Evolutionary conservation across 257 asterid genomes (phyloP).

Genomic region (Knoxia roxburghii): DNA sequence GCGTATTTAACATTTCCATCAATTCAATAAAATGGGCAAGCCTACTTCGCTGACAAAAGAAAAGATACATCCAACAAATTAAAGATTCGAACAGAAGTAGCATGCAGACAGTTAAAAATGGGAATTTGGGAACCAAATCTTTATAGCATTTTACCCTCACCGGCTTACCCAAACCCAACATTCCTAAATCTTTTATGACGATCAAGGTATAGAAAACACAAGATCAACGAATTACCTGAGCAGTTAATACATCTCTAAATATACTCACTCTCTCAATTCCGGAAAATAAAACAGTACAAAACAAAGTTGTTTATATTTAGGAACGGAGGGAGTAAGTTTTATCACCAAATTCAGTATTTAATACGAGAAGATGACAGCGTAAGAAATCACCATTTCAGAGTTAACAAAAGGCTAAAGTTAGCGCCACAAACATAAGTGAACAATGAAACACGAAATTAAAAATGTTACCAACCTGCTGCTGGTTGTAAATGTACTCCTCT

Average conservation of each 20-base stretch:
- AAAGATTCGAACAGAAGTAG: too few species aligned
- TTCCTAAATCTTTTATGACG: not conserved
- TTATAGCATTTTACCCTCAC: too few species aligned
- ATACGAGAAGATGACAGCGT: constrained; percentile 5
- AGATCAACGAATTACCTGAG: not conserved
- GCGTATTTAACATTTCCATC: constrained; percentile 89
- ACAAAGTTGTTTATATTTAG: too few species aligned
- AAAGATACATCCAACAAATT: too few species aligned
- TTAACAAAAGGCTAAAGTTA: not conserved
- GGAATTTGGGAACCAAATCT: too few species aligned
- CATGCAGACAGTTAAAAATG: too few species aligned
- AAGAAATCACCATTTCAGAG: not conserved
- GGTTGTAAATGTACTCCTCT: constrained; percentile 90
- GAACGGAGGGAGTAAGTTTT: not conserved
- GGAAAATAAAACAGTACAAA: too few species aligned
- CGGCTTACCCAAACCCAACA: too few species aligned
- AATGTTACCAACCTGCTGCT: constrained; percentile 65
- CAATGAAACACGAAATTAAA: not conserved
- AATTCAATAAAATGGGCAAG: constrained; percentile 81
- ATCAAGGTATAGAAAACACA: not conserved
- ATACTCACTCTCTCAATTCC: too few species aligned
- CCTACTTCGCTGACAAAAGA: constrained; percentile 55
- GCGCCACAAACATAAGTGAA: not conserved
- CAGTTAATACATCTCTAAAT: too few species aligned
- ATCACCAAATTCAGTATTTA: too few species aligned